Base-by-base conservation (phyloP, 2,329 filamentous ascomycete species). In the Mycosphaerella sp. region DNA sequence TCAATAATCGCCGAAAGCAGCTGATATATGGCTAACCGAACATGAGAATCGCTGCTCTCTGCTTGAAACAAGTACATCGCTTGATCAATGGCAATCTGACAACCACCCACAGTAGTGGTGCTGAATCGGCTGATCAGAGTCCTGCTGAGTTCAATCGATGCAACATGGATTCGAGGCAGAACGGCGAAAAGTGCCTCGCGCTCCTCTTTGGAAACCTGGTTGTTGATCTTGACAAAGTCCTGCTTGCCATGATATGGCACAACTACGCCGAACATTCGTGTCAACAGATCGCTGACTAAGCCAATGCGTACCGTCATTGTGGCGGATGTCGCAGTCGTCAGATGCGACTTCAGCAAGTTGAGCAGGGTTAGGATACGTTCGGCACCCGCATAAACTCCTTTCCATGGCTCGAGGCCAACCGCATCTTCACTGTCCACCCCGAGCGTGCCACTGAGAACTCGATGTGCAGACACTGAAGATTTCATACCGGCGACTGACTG, bases 181-280 rank as follows among this genome's bases (percentile, higher is more conserved):
- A 80, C 74, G 41, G 78, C 73, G 80, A 86, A 90, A 3, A 96
- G 75, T 40, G 84, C 80, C 47, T 95, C 88, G 54, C 85, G 84
- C 69, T 96, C 91, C 44, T 94, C 87, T 54, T 85, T 80, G 28
- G 82, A 78, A 56, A 93, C 80, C 56, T 87, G 84, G 6, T 82
- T 75, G 60, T 89, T 90, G 53, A 83, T 75, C 54, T 84, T 79
- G n/a, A 81, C 69, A 1, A 51, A 55, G n/a, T 58, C 51, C 72
- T 74, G 58, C 74, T 74, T 54, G 21, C 64, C 54, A 67, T 71
- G 64, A 63, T 58, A 50, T 59, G 79, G 67, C 68, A 80, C 57
- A 66, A 78, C 67, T 40, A 94, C 76, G 14, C 85, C 81, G 32
- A 87, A 79, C 25, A 95, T 70, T 40, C 91, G 78, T 12, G 79